Evolutionary conservation across 306 rosid genomes (phyloP), one percentile per base, ranked within the genome.

Genomic region (Cucumis hystrix): DNA sequence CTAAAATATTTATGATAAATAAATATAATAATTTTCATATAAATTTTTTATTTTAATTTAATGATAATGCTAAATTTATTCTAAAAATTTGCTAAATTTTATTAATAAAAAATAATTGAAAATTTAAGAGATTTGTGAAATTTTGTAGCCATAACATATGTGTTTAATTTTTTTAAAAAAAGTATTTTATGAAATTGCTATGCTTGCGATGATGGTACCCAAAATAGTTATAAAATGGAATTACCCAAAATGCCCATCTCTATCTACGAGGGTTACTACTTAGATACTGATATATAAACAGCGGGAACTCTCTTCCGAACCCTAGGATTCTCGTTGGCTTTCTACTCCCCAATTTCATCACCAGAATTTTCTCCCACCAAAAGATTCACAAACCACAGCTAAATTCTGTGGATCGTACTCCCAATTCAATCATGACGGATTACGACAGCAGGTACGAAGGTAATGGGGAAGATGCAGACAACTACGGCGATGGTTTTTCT

Each of bases 361-460:
- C 6, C 10, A 73, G 52, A 30, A 52, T 16, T 33, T 2, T 8
- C 9, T 10, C 5, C 18, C 30, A 10, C 14, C 12, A 72, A 72
- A 30, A 33, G 3, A 49, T 73, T 47, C 62, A 73, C 10, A 28
- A 30, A 18, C 63, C 47, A 10, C 7, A 54, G 18, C 2, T 2
- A 33, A 52, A 73, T 35, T 33, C 28, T 1, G 25, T 16, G 63
- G 63, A 72, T 73, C 47, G 3, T 30, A 47, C 33, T 30, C 16
- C 25, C 8, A 35, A 21, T 64, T 64, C 6, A 6, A 60, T 79
- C 37, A 95, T 95, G 99, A 78, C 91, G 10, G 99, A 95, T 33
- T 88, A 87, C 93, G 92, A 89, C 41, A 97, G 83, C 58, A 85
- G 91, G 81, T 90, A 88, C 87, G 93, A 89, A 78, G 91, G 85